These are phyloP conservation scores for Acacia melanoxylon DNA, from an alignment of 306 rosid species.

Conservation along the genomic window DNA sequence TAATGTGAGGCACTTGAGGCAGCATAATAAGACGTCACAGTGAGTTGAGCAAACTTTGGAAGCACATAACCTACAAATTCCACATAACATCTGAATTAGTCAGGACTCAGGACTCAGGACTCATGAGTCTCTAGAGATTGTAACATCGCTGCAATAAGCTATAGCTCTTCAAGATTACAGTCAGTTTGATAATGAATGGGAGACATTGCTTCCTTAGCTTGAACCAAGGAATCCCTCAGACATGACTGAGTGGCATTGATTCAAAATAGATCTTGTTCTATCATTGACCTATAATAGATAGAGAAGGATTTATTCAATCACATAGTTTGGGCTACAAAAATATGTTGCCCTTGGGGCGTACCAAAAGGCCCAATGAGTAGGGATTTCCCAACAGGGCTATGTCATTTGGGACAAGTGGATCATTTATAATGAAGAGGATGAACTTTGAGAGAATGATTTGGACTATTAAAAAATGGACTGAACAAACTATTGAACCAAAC, in stretches of 20 bases:
- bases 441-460: not conserved
- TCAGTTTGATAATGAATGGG: not conserved
- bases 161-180: conserved; percentile 13
- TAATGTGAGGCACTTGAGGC: conserved; percentile 92
- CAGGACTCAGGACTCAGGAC: not conserved
- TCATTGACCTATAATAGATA: not conserved
- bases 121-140: not conserved
- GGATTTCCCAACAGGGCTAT: not conserved
- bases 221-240: not conserved
- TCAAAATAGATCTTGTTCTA: not conserved
- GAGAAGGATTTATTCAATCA: not conserved
- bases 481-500: conserved; percentile 1
- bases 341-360: too few species aligned
- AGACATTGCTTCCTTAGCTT: not conserved
- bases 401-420: not conserved
- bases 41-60: conserved; percentile 80
- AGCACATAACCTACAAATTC: conserved; percentile 67
- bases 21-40: conserved; percentile 86
- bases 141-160: conserved; percentile 6
- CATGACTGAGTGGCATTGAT: not conserved
- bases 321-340: not conserved
- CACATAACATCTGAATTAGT: conserved; percentile 26
- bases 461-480: not conserved
- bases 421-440: not conserved
- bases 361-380: too few species aligned